phyloP scores from a whole-genome alignment of 768 basidiomycete species.

The Leccinum uliginosum region DNA sequence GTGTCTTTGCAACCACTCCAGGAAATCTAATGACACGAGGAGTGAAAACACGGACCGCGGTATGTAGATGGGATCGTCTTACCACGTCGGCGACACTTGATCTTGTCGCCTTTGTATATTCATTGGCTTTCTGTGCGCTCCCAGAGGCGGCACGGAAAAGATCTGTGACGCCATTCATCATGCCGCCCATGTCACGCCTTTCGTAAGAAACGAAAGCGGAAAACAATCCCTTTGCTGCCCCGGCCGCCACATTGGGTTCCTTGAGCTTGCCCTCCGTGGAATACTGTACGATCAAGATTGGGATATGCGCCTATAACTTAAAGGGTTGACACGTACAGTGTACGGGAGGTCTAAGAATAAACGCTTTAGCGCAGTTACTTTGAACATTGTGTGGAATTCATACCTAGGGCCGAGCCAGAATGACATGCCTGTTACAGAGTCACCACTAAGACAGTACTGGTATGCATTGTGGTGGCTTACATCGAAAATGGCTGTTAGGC shows the following conservation, averaged over 20 bases:
- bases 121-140: slow-evolving; percentile 55
- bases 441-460: neutral
- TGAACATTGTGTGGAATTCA: slow-evolving; percentile 9
- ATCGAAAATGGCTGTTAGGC: slow-evolving; percentile 80
- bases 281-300: slow-evolving; percentile 46
- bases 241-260: slow-evolving; percentile 84
- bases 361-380: neutral
- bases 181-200: slow-evolving; percentile 74
- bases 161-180: slow-evolving; percentile 68
- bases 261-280: slow-evolving; percentile 95
- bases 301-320: neutral
- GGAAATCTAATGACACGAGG: slow-evolving; percentile 50
- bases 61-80: slow-evolving; percentile 26
- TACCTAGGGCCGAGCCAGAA: slow-evolving; percentile 84
- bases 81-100: slow-evolving; percentile 86
- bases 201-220: slow-evolving; percentile 74
- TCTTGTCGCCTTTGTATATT: slow-evolving; percentile 56
- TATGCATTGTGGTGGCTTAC: slow-evolving; percentile 38
- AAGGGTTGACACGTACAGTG: slow-evolving; percentile 38
- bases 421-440: slow-evolving; percentile 63
- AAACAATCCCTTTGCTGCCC: slow-evolving; percentile 85
- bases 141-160: slow-evolving; percentile 75
- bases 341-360: slow-evolving; percentile 56
- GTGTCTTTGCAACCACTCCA: slow-evolving; percentile 80
- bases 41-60: neutral